A percentile compares a stretch with the other conserved stretches of the same genome.
Conservation (phyloP, 2,329 filamentous ascomycete genomes). For the Stagonosporopsis chrysanthemi region DNA sequence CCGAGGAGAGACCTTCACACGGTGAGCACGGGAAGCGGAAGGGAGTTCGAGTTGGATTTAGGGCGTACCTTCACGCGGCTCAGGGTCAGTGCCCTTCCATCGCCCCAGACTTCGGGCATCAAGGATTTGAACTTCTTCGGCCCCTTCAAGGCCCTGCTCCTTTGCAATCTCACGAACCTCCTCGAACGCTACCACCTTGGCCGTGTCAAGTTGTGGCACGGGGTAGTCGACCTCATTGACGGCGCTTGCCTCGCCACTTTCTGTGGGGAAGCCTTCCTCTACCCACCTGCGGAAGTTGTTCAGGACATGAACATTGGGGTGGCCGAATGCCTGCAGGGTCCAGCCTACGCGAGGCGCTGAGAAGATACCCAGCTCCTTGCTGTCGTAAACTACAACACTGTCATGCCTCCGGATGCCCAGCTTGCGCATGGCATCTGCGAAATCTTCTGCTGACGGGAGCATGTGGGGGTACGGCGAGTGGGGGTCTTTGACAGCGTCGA, state of each 20-base stretch:
- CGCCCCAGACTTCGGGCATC: slow-evolving; percentile 83
- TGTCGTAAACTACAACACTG: slow-evolving; percentile 92
- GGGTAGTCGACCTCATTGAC: slow-evolving; percentile 54
- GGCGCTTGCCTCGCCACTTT: slow-evolving; percentile 73
- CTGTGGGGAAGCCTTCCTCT: slow-evolving; percentile 79
- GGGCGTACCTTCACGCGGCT: slow-evolving; percentile 76
- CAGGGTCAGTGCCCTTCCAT: slow-evolving; percentile 82
- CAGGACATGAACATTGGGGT: slow-evolving; percentile 84
- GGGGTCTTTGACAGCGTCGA: slow-evolving; percentile 89
- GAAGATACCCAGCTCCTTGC: slow-evolving; percentile 89
- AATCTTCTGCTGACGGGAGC: slow-evolving; percentile 82
- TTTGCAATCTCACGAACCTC: slow-evolving; percentile 79
- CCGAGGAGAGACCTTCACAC: slow-evolving; percentile 70
- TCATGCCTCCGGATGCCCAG: slow-evolving; percentile 89
- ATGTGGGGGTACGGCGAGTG: slow-evolving; percentile 94
- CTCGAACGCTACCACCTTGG: slow-evolving; percentile 80
- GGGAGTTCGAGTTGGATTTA: neutral
- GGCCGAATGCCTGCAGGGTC: slow-evolving; percentile 91
- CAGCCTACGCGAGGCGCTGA: slow-evolving; percentile 92
- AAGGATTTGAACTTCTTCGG: slow-evolving; percentile 83
- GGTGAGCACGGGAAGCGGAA: slow-evolving; percentile 2
- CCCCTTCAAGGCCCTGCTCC: slow-evolving; percentile 81
- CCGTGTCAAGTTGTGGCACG: slow-evolving; percentile 56
- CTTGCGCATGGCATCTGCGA: slow-evolving; percentile 86
- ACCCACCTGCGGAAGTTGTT: slow-evolving; percentile 98